Percentiles rank a stretch among this genome's conserved stretches.
These are phyloP conservation scores for Ilyonectria destructans DNA, from an alignment of 2,329 filamentous ascomycete species.

Conservation along the genomic window DNA sequence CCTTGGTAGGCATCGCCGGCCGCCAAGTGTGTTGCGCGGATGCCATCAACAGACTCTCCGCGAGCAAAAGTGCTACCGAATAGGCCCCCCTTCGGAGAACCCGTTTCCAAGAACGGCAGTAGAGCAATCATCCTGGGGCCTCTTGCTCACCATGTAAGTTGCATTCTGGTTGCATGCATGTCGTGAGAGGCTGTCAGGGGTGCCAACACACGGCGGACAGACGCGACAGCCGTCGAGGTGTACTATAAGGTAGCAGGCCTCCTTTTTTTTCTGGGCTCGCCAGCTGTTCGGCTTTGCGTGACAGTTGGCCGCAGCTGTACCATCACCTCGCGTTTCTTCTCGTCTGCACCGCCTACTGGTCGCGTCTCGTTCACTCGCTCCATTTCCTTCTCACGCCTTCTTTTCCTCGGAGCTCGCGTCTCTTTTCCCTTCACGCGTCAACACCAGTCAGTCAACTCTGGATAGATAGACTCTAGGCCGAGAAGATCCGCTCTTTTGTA, in stretches of 20 bases:
- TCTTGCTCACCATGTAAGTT: conserved; percentile 19
- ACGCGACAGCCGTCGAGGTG: conserved; percentile 2
- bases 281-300: conserved; percentile 40
- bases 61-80: conserved; percentile 2
- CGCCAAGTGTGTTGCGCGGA: background rate
- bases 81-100: background rate
- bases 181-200: conserved; percentile 38
- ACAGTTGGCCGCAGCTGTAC: conserved; percentile 43
- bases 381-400: conserved; percentile 32
- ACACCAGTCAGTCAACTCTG: background rate
- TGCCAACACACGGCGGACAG: conserved; percentile 15
- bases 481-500: conserved; percentile 16
- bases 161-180: conserved; percentile 37
- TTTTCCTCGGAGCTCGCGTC: conserved; percentile 15
- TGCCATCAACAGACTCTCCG: background rate
- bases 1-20: conserved; percentile 1
- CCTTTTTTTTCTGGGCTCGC: conserved; percentile 22
- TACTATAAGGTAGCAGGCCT: conserved; percentile 34
- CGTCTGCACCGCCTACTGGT: conserved; percentile 26
- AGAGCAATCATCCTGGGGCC: background rate
- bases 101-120: background rate
- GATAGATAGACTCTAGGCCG: background rate
- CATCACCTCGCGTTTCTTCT: conserved; percentile 32
- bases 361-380: conserved; percentile 21
- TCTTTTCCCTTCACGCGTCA: conserved; percentile 13